Evolutionary conservation across 208 protist genomes (phyloP), one percentile per base, ranked within the genome.

Genomic region (Jaenimonas drosophilae): DNA sequence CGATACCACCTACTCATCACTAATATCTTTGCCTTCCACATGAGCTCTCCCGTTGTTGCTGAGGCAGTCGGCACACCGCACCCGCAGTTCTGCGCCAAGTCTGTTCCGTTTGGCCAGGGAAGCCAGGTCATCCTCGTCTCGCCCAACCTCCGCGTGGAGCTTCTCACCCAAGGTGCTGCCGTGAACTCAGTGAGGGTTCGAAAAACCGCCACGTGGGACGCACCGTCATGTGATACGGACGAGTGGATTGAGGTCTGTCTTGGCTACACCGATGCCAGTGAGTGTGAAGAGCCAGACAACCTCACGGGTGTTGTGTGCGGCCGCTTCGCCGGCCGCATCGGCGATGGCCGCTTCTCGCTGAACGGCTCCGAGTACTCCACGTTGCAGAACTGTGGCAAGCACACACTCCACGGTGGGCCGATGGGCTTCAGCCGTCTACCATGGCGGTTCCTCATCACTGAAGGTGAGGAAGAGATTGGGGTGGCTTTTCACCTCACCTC

Each of bases 331-430:
- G 79, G 79, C 0, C 72, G 75, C 58, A 81, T 88, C 29, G 79
- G 40, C 17, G 57, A 72, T 33, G 79, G 61, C 19, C 61, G 70
- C 36, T 77, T 88, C 23, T 30, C 39, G 2, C 49, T 88, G 3
- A 59, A 73, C 16, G 52, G 57, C 21, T 66, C 25, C 14, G 48
- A 60, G 23, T 82, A 85, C 62, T 70, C 67, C 37, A 62, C 83
- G 16, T 32, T 72, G 43, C 59, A 81, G 52, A 88, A 88, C 66
- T 56, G 42, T 20, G 68, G 70, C 23, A 21, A 28, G 20, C 58
- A 84, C 62, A 85, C 71, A n/a, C 56, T 91, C 17, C 73, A 91
- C 52, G 81, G 81, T 16, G 81, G 81, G 3, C 73, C 73, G 0
- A 38, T 49, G 6, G 74, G 73, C 31, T 91, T 88, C 51, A 26